Evolutionary conservation across 441 rosid genomes (phyloP).

Genomic region (Adansonia madagascariensis): DNA sequence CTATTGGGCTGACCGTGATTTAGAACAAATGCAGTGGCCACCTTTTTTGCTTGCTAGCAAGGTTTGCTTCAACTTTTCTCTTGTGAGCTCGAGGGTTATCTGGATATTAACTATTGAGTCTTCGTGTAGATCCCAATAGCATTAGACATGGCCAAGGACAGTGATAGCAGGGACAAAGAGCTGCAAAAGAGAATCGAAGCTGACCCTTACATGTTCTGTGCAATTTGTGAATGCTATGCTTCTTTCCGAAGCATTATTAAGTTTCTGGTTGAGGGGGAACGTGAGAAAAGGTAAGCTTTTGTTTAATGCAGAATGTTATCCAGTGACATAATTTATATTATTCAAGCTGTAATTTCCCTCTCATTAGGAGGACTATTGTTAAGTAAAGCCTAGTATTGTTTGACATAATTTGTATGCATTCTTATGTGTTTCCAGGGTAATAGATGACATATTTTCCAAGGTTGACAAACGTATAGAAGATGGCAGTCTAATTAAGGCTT

Average conservation of each 20-base stretch:
- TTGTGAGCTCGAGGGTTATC: slow-evolving; percentile 17
- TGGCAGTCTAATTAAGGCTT: slow-evolving; percentile 52
- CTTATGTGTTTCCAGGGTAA: slow-evolving; percentile 62
- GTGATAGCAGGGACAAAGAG: slow-evolving; percentile 89
- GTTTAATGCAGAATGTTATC: slow-evolving; percentile 12
- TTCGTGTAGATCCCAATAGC: slow-evolving; percentile 88
- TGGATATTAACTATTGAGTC: slow-evolving; percentile 19
- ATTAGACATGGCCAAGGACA: slow-evolving; percentile 99
- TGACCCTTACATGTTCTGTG: slow-evolving; percentile 87
- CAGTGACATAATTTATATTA: slow-evolving; percentile 20
- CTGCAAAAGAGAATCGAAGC: slow-evolving; percentile 79
- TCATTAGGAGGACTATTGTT: slow-evolving; percentile 13
- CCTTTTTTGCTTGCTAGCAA: slow-evolving; percentile 99
- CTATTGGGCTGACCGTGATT: slow-evolving; percentile 98
- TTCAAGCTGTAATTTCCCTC: slow-evolving; percentile 24
- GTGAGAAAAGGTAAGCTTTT: slow-evolving; percentile 68
- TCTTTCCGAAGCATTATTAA: slow-evolving; percentile 80
- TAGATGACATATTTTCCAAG: slow-evolving; percentile 62
- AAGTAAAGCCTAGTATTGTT: slow-evolving; percentile 12
- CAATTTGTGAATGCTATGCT: slow-evolving; percentile 96
- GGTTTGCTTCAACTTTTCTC: slow-evolving; percentile 49
- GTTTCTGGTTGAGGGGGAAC: slow-evolving; percentile 73
- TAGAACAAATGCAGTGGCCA: slow-evolving; percentile 95
- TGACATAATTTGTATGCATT: slow-evolving; percentile 3
- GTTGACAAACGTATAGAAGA: slow-evolving; percentile 62